Percentiles rank a stretch among this genome's conserved stretches.
phyloP scores from a whole-genome alignment of 108 stramenopile genomes.

The Fistulifera pelliculosa region DNA sequence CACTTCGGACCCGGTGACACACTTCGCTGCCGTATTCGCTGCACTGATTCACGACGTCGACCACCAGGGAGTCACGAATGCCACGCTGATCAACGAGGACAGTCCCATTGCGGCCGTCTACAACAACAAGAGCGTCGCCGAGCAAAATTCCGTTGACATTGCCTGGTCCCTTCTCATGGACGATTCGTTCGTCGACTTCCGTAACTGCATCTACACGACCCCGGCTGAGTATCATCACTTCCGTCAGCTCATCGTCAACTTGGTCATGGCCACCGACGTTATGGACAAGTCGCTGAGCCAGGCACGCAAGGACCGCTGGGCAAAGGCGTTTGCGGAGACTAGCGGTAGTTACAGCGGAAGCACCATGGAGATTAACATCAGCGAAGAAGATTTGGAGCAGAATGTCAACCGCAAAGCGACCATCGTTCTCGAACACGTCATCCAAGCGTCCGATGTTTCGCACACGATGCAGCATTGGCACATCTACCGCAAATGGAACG shows the following conservation, averaged over 20 bases:
- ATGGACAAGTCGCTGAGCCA: constrained; percentile 21
- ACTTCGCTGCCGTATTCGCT: constrained; percentile 42
- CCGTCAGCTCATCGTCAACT: constrained; percentile 32
- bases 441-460: neutral
- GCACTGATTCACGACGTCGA: constrained; percentile 56
- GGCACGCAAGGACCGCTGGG: constrained; percentile 30
- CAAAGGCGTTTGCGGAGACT: constrained; percentile 21
- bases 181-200: constrained; percentile 20
- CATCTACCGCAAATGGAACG: too few species aligned
- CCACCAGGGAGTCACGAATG: constrained; percentile 45
- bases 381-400: too few species aligned
- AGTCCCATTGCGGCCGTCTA: constrained; percentile 18
- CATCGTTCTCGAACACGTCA: neutral
- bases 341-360: too few species aligned
- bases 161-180: constrained; percentile 35
- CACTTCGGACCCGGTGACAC: constrained; percentile 42
- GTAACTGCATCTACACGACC: constrained; percentile 15
- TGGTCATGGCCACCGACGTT: constrained; percentile 44
- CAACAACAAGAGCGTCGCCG: constrained; percentile 34
- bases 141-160: constrained; percentile 40
- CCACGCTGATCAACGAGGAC: constrained; percentile 35
- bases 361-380: too few species aligned
- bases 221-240: constrained; percentile 24
- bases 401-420: too few species aligned
- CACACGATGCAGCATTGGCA: too few species aligned